Conservation (phyloP, 495 filamentous ascomycete genomes). For the Bombardia bombarda region DNA sequence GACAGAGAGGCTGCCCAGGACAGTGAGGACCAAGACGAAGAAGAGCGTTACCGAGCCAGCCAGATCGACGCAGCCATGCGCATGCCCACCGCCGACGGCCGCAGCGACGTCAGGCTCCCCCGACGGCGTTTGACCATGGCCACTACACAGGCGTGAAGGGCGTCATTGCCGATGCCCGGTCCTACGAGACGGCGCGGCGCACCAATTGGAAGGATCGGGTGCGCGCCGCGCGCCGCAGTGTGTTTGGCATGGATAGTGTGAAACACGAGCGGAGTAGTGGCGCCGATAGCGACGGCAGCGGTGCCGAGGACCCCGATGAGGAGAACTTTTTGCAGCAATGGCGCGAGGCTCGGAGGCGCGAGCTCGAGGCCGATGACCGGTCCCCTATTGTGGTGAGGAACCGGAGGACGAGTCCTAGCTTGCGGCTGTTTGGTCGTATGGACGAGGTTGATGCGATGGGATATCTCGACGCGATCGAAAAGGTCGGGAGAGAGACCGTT, state of each 20-base stretch:
- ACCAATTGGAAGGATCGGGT: conserved; percentile 47
- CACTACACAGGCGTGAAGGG: conserved; percentile 86
- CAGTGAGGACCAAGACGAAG: conserved; percentile 46
- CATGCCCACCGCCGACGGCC: conserved; percentile 43
- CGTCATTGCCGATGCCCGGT: conserved; percentile 90
- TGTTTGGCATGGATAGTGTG: conserved; percentile 30
- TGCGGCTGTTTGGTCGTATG: conserved; percentile 67
- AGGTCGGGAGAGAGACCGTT: conserved; percentile 66
- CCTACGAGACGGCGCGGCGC: conserved; percentile 77
- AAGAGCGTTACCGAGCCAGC: conserved; percentile 48
- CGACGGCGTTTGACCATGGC: conserved; percentile 63
- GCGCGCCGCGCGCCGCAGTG: conserved; percentile 34
- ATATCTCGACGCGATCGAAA: conserved; percentile 93
- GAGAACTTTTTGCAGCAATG: conserved; percentile 77
- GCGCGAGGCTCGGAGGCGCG: conserved; percentile 68
- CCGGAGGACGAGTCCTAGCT: conserved; percentile 59
- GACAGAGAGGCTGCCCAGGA: conserved; percentile 40
- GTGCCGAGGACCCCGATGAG: conserved; percentile 46
- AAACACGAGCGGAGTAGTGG: conserved; percentile 39
- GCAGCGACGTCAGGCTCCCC: conserved; percentile 48
- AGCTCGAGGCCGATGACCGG: conserved; percentile 54
- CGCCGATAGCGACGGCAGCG: conserved; percentile 40
- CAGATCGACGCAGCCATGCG: conserved; percentile 53
- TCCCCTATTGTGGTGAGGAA: conserved; percentile 33
- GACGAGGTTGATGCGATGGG: conserved; percentile 82